phyloP scores from a whole-genome alignment of 176 grass and related monocot genomes.

The Paspalum notatum region DNA sequence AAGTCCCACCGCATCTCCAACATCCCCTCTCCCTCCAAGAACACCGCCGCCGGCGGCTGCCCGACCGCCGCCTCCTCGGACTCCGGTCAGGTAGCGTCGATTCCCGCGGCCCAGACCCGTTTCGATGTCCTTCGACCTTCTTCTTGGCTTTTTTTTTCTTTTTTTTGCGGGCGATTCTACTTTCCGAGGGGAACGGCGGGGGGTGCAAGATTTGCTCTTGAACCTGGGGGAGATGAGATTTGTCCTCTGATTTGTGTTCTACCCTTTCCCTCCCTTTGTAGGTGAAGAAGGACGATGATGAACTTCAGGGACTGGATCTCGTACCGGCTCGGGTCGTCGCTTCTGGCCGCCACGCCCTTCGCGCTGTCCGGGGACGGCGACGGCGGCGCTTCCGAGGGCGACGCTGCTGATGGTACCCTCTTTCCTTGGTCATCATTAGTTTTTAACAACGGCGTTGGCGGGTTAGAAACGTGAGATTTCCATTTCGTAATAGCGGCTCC shows the following conservation, averaged over 20 bases:
- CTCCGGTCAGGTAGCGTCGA: constrained; percentile 23
- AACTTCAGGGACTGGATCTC: constrained; percentile 75
- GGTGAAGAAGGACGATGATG: constrained; percentile 44
- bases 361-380: constrained; percentile 37
- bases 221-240: background rate
- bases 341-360: constrained; percentile 64
- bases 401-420: constrained; percentile 21
- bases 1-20: constrained; percentile 8
- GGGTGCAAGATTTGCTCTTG: background rate
- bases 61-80: background rate
- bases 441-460: background rate
- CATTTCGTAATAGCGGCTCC: background rate
- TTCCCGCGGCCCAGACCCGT: background rate
- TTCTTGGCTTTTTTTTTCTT: background rate
- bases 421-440: background rate
- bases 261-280: background rate
- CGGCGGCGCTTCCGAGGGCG: constrained; percentile 26
- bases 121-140: background rate
- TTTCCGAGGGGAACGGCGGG: background rate
- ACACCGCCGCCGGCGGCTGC: background rate
- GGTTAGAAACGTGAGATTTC: background rate
- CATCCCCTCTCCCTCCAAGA: background rate
- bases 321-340: constrained; percentile 51
- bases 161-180: background rate
- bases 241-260: background rate